Base-by-base conservation (phyloP, 352 stramenopile genomes). In the Globisporangium carolinianum region DNA sequence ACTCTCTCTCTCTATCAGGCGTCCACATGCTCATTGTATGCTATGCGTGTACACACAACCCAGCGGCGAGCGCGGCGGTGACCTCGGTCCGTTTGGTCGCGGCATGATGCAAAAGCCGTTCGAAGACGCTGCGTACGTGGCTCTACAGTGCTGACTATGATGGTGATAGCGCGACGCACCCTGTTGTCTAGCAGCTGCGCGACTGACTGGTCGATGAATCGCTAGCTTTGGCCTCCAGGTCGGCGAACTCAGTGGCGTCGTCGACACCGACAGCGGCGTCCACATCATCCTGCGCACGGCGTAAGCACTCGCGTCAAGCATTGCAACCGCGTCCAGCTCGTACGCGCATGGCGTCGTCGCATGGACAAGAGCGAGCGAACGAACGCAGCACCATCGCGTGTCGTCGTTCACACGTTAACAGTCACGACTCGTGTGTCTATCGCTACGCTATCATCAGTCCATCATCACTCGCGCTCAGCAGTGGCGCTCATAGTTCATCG, bases 221-320 rank as follows among this genome's bases (percentile, higher is more conserved):
- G n/a, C 15, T 58, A 89, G 79, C 48, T 98, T 98, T 66, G 77
- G 63, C 11, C 79, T 99, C 18, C 63, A 89, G 53, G 83, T 98
- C 24, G 94, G 92, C 46, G 83, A 98, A 68, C 86, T 98, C 65
- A 97, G 85, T 55, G 86, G 76, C 51, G 93, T 98, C 63, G 89
- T 99, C 18, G 92, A 96, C 60, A 98, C 94, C 52, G 95, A 98
- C 71, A 97, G 83, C 56, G 96, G 96, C 51, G 94, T 98, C 61
- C 96, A 99, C 83, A 95, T 99, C 60, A 98, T 99, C 53, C 82
- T 98, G 53, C 83, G 95, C 62, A 92, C 83, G n/a, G 82, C 77
- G 6, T 91, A 82, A 82, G 24, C 24, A 24, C 24, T 24, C 24
- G 24, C 24, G 24, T 24, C 24, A 24, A 24, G 2, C 24, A 24